Evolutionary conservation across 345 rosid species (phyloP), one percentile per base, ranked within the genome.

Genomic region (Citrus australasica): DNA sequence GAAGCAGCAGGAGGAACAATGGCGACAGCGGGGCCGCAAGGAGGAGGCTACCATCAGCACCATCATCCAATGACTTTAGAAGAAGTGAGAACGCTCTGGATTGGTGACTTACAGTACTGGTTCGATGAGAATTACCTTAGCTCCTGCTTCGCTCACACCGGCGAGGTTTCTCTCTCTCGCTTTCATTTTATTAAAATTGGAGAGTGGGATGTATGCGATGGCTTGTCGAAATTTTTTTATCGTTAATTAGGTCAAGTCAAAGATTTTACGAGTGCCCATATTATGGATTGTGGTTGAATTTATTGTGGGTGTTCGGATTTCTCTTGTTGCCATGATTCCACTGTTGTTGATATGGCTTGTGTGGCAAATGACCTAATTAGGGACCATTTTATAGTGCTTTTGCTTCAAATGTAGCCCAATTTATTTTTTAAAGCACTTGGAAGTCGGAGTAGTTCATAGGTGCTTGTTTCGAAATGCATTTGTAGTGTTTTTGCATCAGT

Each of bases 41-140:
- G 90, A 21, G 77, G 69, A 27, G 60, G 40, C 7, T 64, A 48
- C 33, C 69, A 74, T 77, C 91, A 66, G 37, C 69, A 89, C 70
- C 98, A 94, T 82, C 99, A 96, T 75, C 98, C 99, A 1, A 84
- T 90, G 42, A 85, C 99, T 7, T 86, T 88, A 2, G 99, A 94
- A 81, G 99, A 96, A 85, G 99, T 94, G 0, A 85, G 97, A 74
- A 94, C 99, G 10, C 98, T 96, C 22, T 94, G 99, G 98, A 96
- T 96, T 74, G 99, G 99, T 40, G 99, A 94, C 88, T 88, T 96
- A 51, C 99, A 89, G 85, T 92, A 90, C 60, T 96, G 99, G 99
- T 92, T 87, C 82, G 98, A 96, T 66, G 99, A 96, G 73, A 78
- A 78, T 72, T 92, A 96, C 85, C 97, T 94, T 82, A 83, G 75